These are phyloP conservation scores for Cokeromyces recurvatus DNA, from an alignment of 371 early-diverging fungal species.

Conservation along the genomic window DNA sequence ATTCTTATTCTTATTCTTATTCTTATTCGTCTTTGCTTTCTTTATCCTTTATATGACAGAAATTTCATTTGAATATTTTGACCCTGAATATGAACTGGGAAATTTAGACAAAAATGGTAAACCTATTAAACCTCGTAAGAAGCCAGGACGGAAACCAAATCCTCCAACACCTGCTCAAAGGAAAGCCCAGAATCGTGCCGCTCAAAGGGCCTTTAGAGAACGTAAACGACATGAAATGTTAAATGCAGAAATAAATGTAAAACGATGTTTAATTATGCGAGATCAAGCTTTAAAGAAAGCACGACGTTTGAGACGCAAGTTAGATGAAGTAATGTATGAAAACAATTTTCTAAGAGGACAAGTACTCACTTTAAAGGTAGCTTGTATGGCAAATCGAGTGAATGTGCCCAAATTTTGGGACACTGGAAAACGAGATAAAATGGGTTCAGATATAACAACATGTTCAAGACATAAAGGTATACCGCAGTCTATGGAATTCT, in stretches of 20 bases:
- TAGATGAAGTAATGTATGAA: constrained; percentile 28
- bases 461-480: constrained; percentile 29
- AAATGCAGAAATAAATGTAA: constrained; percentile 55
- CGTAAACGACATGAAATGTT: constrained; percentile 71
- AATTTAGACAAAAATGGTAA: constrained; percentile 32
- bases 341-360: constrained; percentile 31
- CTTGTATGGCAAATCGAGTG: constrained; percentile 31
- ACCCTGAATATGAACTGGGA: constrained; percentile 35
- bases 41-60: too few species aligned
- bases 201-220: constrained; percentile 74
- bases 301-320: constrained; percentile 10
- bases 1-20: too few species aligned
- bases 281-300: constrained; percentile 30
- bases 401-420: constrained; percentile 37
- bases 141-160: constrained; percentile 44
- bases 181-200: constrained; percentile 73
- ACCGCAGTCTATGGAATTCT: constrained; percentile 38
- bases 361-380: constrained; percentile 26
- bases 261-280: constrained; percentile 22
- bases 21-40: too few species aligned
- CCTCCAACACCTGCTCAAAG: constrained; percentile 53
- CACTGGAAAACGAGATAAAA: constrained; percentile 21
- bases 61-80: constrained; percentile 42
- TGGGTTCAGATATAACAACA: constrained; percentile 30
- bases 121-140: constrained; percentile 38